A percentile compares a stretch with the other conserved stretches of the same genome.
phyloP scores from a whole-genome alignment of 2,329 filamentous ascomycete species.

The Pseudogymnoascus verrucosus region DNA sequence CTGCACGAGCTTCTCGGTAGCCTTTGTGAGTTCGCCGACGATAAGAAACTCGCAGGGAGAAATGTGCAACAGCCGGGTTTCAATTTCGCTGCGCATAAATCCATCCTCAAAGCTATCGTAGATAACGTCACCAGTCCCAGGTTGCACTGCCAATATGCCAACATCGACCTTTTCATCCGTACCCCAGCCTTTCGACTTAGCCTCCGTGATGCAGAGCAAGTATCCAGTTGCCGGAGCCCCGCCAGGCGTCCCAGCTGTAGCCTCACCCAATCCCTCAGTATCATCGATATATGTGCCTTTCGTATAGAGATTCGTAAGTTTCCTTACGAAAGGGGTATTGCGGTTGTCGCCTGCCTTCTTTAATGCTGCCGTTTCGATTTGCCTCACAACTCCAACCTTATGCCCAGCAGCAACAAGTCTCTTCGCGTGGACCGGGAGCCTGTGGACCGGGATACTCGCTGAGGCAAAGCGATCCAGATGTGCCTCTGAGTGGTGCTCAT shows the following conservation, averaged over 20 bases:
- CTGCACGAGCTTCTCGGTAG: conserved; percentile 84
- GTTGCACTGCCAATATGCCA: conserved; percentile 88
- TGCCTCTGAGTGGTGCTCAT: conserved; percentile 88
- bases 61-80: conserved; percentile 91
- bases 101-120: conserved; percentile 95
- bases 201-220: conserved; percentile 84
- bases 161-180: conserved; percentile 91
- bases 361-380: conserved; percentile 88
- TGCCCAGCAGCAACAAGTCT: conserved; percentile 84
- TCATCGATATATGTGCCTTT: conserved; percentile 98
- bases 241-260: conserved; percentile 45
- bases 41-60: conserved; percentile 93
- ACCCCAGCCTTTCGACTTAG: conserved; percentile 67
- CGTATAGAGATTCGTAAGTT: conserved; percentile 93
- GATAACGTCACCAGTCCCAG: conserved; percentile 89
- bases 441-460: conserved; percentile 88
- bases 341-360: conserved; percentile 94
- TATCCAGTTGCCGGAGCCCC: conserved; percentile 67
- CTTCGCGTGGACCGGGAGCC: conserved; percentile 88
- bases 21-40: conserved; percentile 80
- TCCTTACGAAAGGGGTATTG: conserved; percentile 83
- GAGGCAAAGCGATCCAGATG: conserved; percentile 89
- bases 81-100: conserved; percentile 94
- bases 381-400: conserved; percentile 91
- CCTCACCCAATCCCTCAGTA: conserved; percentile 64